Evolutionary conservation across 495 filamentous ascomycete species (phyloP), one percentile per base, ranked within the genome.

Genomic region (Talaromyces liani): DNA sequence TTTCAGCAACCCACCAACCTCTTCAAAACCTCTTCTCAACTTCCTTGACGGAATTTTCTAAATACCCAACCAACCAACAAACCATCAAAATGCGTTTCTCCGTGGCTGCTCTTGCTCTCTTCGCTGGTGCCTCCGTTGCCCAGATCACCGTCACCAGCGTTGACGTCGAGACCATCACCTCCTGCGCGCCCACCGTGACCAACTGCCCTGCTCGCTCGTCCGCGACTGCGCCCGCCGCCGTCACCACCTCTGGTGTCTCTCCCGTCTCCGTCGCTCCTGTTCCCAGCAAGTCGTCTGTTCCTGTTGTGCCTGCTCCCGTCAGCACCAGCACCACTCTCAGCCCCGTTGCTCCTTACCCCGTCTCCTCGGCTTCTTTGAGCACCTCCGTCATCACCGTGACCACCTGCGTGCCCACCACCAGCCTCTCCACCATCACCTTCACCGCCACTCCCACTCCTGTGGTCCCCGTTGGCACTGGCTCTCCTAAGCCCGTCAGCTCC

Each of bases 131-230:
- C 67, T 73, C 74, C 65, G 69, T 68, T 68, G 78, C 78, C 67
- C 64, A 72, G 68, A 70, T 71, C 65, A 82, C 79, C 67, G 72
- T 84, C 78, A 84, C 80, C 78, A 68, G 73, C 73, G 86, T 82
- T 68, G 73, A 77, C 56, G 78, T 79, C 65, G 77, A 81, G 63
- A 83, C 81, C 69, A 74, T 86, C 77, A 86, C 79, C 70, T 84
- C 80, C 29, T 90, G 87, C 74, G 80, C 76, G 64, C 72, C 85
- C 33, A 78, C 75, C 49, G 82, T 88, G 65, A 86, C 82, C 63
- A 71, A 85, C 79, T 88, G 83, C 78, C 82, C 80, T 65, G 80
- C 70, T 68, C 51, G 63, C 63, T 59, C 33, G 57, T 39, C 62
- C 62, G 20, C 59, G 64, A 33, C 31, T 49, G 61, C 54, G 51